A percentile compares a stretch with the other conserved stretches of the same genome.
Evolutionary conservation across 495 filamentous ascomycete genomes (phyloP).

Genomic region (Jackrogersella multiformis): DNA sequence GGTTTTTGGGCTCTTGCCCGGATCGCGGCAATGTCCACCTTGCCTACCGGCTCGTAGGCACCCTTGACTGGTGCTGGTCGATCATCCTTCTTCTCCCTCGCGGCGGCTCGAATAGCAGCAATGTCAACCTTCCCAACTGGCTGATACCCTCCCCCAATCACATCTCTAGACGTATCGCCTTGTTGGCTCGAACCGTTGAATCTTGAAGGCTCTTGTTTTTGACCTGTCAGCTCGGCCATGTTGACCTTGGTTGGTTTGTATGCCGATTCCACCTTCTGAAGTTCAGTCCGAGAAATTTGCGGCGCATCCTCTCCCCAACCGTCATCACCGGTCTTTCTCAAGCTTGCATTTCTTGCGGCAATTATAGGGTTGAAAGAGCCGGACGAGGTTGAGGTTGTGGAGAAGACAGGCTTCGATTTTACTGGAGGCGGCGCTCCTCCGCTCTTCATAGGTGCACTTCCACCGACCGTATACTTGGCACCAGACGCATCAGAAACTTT

Average conservation of each 20-base stretch:
- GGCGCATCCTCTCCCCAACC: constrained; percentile 91
- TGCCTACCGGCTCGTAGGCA: constrained; percentile 90
- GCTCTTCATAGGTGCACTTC: constrained; percentile 58
- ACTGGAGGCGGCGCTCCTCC: constrained; percentile 71
- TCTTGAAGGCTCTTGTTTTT: constrained; percentile 69
- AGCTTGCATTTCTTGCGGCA: constrained; percentile 57
- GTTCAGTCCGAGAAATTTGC: constrained; percentile 79
- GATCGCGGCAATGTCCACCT: constrained; percentile 95
- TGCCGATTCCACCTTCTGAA: constrained; percentile 93
- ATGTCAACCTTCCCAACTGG: constrained; percentile 97
- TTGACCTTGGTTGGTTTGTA: constrained; percentile 96
- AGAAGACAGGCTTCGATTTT: constrained; percentile 88
- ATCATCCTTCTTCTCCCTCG: constrained; percentile 75
- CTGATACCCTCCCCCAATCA: constrained; percentile 92
- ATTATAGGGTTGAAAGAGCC: constrained; percentile 71
- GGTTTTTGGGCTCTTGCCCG: constrained; percentile 79
- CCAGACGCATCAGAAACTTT: constrained; percentile 97
- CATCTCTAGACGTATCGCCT: constrained; percentile 61
- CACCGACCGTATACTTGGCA: constrained; percentile 83
- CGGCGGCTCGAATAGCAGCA: constrained; percentile 82
- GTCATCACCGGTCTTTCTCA: constrained; percentile 66
- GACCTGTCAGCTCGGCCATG: constrained; percentile 76
- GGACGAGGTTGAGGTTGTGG: constrained; percentile 72
- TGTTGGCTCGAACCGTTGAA: constrained; percentile 53
- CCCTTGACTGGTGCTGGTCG: constrained; percentile 86